Percentiles rank a stretch among this genome's conserved stretches.
Evolutionary conservation across 225 moss, liverwort and hornwort genomes (phyloP).

Genomic region (Pleurozium schreberi): DNA sequence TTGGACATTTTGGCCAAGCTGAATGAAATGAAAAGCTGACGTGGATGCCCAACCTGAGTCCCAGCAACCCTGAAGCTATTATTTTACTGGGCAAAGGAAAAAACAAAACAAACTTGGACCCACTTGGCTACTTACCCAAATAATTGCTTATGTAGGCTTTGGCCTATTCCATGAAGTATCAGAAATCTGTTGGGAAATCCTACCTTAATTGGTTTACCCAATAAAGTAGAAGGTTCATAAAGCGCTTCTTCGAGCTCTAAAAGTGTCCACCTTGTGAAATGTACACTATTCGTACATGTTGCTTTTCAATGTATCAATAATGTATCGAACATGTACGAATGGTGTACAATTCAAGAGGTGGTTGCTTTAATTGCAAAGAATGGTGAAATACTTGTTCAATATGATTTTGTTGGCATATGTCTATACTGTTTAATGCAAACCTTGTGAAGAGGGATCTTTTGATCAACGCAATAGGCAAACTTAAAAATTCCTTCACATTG

Average conservation of each 20-base stretch:
- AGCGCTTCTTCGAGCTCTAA: fast-evolving
- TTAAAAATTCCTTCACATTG: background rate
- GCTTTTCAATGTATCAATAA: too few relatives aligned
- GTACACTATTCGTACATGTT: background rate
- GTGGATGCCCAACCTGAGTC: background rate
- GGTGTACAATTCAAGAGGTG: background rate
- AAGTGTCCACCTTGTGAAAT: background rate
- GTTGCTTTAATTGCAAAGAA: background rate
- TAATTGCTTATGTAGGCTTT: background rate
- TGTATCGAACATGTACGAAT: too few relatives aligned
- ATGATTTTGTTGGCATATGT: background rate
- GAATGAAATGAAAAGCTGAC: background rate
- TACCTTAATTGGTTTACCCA: background rate
- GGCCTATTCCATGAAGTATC: background rate
- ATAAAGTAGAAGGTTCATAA: too few relatives aligned
- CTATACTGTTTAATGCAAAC: background rate
- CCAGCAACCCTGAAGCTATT: background rate
- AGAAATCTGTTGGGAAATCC: background rate
- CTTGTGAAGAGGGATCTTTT: background rate
- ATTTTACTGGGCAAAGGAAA: background rate
- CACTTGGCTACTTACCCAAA: background rate
- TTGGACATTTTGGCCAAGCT: background rate
- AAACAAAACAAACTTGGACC: background rate
- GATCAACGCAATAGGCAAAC: background rate
- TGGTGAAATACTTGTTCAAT: background rate